Base-by-base conservation (phyloP, 805 yeast genomes). In the Wickerhamomyces chaumierensis region DNA sequence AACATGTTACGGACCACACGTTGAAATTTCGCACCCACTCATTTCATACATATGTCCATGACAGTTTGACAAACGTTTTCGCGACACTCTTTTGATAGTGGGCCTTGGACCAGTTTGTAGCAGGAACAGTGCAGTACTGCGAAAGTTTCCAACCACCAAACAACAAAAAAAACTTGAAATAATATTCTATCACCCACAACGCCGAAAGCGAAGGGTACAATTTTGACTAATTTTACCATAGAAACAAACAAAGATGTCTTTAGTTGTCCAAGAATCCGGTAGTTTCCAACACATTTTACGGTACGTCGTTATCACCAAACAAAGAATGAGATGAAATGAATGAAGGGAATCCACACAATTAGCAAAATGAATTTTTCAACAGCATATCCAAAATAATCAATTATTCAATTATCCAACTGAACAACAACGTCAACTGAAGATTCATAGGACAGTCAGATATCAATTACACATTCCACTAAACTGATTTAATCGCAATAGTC, bases 221-320 rank as follows among this genome's bases (percentile, higher is more conserved):
- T n/a, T n/a, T n/a, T n/a, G n/a, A 36, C 23, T 18, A 35, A 39
- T 29, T 15, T 21, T 21, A 21, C 11, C 8, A 18, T 18, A 34
- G 36, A 33, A 36, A 40, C 43, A 47, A 40, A 42, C 47, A 47
- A 49, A 51, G 45, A 84, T 85, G 95, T 83, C 95, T 69, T 80
- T 86, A 79, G 96, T 87, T 74, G 92, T 92, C 71, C 92, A 85
- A 76, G 98, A 92, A 78, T 81, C 85, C 76, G 95, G 95, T 71
- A 84, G 92, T 71, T 92, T 94, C 94, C 98, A 94, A 78, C 99
- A 92, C 94, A 92, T 92, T 78, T 84, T 92, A 78, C 98, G 96
- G 92, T 83, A 82, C 71, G 92, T 81, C 49, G 12, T 28, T 29
- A 18, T 21, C 33, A 23, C 36, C 19, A 17, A 13, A 31, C 19